Evolutionary conservation across 176 grass and related monocot genomes (phyloP).

Genomic region (Tillandsia leiboldiana): DNA sequence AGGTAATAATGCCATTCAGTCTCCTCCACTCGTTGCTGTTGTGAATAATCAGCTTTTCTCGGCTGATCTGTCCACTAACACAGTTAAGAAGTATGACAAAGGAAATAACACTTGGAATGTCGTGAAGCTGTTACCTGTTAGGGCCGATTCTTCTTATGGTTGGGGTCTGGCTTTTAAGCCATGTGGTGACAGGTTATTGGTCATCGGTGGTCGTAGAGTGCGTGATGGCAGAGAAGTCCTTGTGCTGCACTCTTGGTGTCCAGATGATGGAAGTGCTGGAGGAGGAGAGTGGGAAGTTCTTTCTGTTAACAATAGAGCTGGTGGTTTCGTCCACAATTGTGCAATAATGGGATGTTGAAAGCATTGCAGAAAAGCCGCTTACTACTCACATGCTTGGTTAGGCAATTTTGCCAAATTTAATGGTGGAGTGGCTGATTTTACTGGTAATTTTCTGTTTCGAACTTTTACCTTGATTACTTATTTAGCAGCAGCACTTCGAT

Average conservation of each 20-base stretch:
- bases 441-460: constrained; percentile 10
- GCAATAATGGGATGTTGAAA: constrained; percentile 93
- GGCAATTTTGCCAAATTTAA: constrained; percentile 3
- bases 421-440: constrained; percentile 14
- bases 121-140: constrained; percentile 64
- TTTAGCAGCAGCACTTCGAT: neutral
- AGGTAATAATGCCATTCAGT: constrained; percentile 61
- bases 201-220: constrained; percentile 59
- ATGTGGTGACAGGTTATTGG: constrained; percentile 65
- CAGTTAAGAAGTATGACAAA: constrained; percentile 94
- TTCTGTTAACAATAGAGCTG: constrained; percentile 49
- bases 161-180: constrained; percentile 86
- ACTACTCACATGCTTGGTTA: neutral
- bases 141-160: constrained; percentile 76
- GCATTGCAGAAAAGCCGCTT: neutral
- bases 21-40: constrained; percentile 73
- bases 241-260: constrained; percentile 72
- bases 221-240: constrained; percentile 50
- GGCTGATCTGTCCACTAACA: constrained; percentile 55
- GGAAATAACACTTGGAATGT: constrained; percentile 72
- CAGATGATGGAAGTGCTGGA: constrained; percentile 34
- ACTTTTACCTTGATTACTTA: neutral
- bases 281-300: constrained; percentile 74
- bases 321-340: constrained; percentile 84
- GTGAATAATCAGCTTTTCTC: constrained; percentile 95